Conservation (phyloP, 192 early-diverging fungal genomes). For the Coemansia sp. region DNA sequence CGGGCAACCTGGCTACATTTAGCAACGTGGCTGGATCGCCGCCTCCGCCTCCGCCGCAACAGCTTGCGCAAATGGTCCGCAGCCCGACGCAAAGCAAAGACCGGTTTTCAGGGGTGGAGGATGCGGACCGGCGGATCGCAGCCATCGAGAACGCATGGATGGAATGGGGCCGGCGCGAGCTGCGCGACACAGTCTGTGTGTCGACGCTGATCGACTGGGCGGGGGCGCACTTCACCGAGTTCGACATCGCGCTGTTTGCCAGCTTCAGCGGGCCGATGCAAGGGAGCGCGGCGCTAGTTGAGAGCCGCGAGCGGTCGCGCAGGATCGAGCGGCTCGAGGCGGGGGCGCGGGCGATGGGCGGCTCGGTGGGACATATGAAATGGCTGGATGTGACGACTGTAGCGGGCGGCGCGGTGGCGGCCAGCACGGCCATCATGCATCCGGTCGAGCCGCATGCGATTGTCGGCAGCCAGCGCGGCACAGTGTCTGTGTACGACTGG, state of each 20-base stretch:
- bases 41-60: background rate
- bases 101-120: constrained; percentile 26
- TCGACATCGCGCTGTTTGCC: constrained; percentile 52
- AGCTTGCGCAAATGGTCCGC: background rate
- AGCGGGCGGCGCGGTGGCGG: constrained; percentile 8
- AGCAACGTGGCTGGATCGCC: constrained; percentile 5
- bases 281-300: constrained; percentile 43
- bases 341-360: constrained; percentile 23
- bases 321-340: constrained; percentile 32
- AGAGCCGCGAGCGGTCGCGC: constrained; percentile 42
- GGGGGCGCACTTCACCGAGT: constrained; percentile 51
- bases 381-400: constrained; percentile 45
- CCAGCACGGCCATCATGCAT: constrained; percentile 63
- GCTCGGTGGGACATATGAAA: constrained; percentile 21
- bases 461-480: constrained; percentile 69
- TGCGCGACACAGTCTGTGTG: constrained; percentile 30
- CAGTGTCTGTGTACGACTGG: constrained; percentile 53
- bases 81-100: background rate
- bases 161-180: constrained; percentile 46
- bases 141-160: constrained; percentile 40
- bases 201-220: constrained; percentile 54
- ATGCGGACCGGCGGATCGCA: constrained; percentile 16
- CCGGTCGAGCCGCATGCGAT: constrained; percentile 83
- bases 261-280: constrained; percentile 46
- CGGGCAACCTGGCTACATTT: constrained; percentile 18